phyloP scores from a whole-genome alignment of 2,329 filamentous ascomycete genomes.

The Emmonsia crescens region DNA sequence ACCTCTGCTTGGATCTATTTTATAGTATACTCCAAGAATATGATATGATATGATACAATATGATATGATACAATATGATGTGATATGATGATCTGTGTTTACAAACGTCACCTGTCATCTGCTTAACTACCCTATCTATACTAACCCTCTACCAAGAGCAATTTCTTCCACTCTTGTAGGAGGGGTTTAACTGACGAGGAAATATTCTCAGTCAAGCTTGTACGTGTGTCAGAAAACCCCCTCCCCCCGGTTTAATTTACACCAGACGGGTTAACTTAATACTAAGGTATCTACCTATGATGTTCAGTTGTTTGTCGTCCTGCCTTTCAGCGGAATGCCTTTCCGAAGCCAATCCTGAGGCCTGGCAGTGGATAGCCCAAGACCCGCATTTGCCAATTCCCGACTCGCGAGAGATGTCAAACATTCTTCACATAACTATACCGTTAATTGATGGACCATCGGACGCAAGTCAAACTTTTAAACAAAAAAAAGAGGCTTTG shows the following conservation, averaged over 20 bases:
- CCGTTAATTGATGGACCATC: not conserved
- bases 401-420: not conserved
- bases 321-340: not conserved
- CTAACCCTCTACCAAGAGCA: not conserved
- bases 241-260: not conserved
- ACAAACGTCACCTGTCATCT: not conserved
- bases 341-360: not conserved
- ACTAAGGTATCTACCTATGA: not conserved
- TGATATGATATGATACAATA: not conserved
- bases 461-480: not conserved
- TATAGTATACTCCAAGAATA: not conserved
- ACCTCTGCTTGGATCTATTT: too few relatives aligned
- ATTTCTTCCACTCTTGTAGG: not conserved
- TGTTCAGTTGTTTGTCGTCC: not conserved
- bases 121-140: not conserved
- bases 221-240: not conserved
- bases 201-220: not conserved
- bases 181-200: too few relatives aligned
- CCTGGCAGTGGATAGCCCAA: not conserved
- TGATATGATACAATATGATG: not conserved
- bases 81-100: not conserved
- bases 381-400: not conserved
- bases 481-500: not conserved
- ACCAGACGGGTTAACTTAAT: not conserved
- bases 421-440: not conserved